Evolutionary conservation across 306 rosid species (phyloP), one percentile per base, ranked within the genome.

Genomic region (Bauhinia variegata): DNA sequence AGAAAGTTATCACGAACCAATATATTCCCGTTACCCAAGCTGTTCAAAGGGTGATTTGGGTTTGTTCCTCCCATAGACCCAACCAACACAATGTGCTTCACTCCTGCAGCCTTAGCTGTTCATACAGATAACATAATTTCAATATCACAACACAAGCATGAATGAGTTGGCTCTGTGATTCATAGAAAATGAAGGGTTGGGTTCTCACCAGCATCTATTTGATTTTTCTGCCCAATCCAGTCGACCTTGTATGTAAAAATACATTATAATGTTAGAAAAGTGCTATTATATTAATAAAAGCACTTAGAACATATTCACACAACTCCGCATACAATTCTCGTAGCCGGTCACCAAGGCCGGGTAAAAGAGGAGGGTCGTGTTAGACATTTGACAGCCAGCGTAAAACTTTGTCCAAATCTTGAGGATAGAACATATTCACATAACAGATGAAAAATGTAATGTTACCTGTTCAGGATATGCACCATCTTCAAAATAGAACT

Each of bases 61-160:
- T 88, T 85, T 34, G 91, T 91, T 65, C 98, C 98, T 33, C 97
- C 97, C 98, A 93, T 89, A 39, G 98, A 93, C 41, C 97, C 97
- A 65, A 93, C 88, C 79, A 93, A 77, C 88, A 93, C 96, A 63
- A 93, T 88, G 32, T 93, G 98, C 81, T 88, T 89, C 76, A 86
- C 97, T 53, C 98, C 98, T 1, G 87, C 95, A 74, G 87, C 93
- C 85, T 84, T 88, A 51, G 98, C 97, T 93, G 91, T 72, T 76
- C 67, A 73, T 15, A 67, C 19, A 19, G 42, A 66, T 14, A 49
- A 51, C 60, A 44, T 7, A 16, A 50, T 28, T 64, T 79, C 68
- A 77, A 58, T 31, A 67, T 47, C 44, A 16, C 14, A 67, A 46
- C 44, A 16, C 14, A 67, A 46, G 16, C 61, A 63, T 10, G 57